These are phyloP conservation scores for Collybia sp. DNA, from an alignment of 768 basidiomycete genomes.

Conservation along the genomic window DNA sequence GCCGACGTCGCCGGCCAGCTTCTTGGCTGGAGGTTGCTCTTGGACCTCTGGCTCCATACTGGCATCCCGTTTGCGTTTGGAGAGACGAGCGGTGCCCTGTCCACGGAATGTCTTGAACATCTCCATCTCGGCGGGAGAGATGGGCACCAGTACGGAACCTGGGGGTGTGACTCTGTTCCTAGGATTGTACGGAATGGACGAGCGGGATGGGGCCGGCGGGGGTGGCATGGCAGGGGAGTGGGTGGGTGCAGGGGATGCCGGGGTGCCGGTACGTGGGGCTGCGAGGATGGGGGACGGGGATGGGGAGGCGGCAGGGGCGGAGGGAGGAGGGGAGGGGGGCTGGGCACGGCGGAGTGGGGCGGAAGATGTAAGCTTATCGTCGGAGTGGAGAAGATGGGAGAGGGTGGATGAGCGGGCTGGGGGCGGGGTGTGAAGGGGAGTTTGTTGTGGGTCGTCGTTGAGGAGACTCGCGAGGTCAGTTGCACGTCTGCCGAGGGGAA, in stretches of 20 bases:
- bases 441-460: conserved; percentile 48
- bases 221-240: conserved; percentile 26
- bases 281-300: conserved; percentile 31
- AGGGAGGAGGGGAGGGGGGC: conserved; percentile 19
- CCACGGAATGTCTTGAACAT: conserved; percentile 54
- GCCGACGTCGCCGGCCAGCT: conserved; percentile 62
- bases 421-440: conserved; percentile 19
- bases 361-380: conserved; percentile 27
- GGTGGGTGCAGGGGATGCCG: conserved; percentile 13
- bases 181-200: conserved; percentile 61
- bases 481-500: conserved; percentile 52
- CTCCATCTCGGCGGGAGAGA: conserved; percentile 59
- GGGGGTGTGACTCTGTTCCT: conserved; percentile 56
- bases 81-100: conserved; percentile 47
- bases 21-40: conserved; percentile 39
- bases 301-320: conserved; percentile 21
- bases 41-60: conserved; percentile 34
- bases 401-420: conserved; percentile 37
- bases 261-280: background rate
- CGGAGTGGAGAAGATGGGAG: conserved; percentile 33
- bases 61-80: conserved; percentile 48
- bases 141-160: conserved; percentile 56
- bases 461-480: conserved; percentile 77
- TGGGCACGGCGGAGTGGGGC: conserved; percentile 23
- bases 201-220: conserved; percentile 22